A percentile compares a stretch with the other conserved stretches of the same genome.
phyloP scores from a whole-genome alignment of 2,329 filamentous ascomycete species.

The Dothistroma pini region DNA sequence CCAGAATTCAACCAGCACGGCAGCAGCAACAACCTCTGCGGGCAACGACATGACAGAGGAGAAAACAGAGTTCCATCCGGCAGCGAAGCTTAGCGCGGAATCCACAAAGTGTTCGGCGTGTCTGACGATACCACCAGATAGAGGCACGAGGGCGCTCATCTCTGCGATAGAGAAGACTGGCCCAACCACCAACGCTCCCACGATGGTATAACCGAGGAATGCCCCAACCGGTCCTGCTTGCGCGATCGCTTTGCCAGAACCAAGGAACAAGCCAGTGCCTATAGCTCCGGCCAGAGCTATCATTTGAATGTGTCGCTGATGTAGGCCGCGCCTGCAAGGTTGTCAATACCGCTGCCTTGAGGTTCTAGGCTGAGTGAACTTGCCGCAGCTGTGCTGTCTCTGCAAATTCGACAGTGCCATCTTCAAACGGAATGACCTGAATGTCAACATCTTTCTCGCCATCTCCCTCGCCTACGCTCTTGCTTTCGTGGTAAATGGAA shows the following conservation, averaged over 20 bases:
- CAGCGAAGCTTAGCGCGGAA: conserved; percentile 36
- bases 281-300: conserved; percentile 70
- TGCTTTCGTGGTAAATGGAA: background rate
- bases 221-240: conserved; percentile 51
- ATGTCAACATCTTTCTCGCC: conserved; percentile 11
- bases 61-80: conserved; percentile 19
- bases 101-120: conserved; percentile 52
- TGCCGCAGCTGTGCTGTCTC: conserved; percentile 24
- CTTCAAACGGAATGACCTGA: conserved; percentile 11
- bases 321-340: conserved; percentile 43
- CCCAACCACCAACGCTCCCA: conserved; percentile 48
- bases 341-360: background rate
- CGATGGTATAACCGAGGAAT: conserved; percentile 50
- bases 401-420: conserved; percentile 20
- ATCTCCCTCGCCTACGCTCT: conserved; percentile 1
- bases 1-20: conserved; percentile 27
- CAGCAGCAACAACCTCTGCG: conserved; percentile 25
- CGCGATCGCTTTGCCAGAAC: conserved; percentile 51
- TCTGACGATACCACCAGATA: conserved; percentile 49
- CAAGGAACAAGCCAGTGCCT: conserved; percentile 62
- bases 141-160: conserved; percentile 49
- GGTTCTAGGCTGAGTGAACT: background rate
- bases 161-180: conserved; percentile 52
- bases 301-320: conserved; percentile 55
- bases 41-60: conserved; percentile 19